Base-by-base conservation (phyloP, 2,329 filamentous ascomycete genomes). In the Tolypocladium sp. region DNA sequence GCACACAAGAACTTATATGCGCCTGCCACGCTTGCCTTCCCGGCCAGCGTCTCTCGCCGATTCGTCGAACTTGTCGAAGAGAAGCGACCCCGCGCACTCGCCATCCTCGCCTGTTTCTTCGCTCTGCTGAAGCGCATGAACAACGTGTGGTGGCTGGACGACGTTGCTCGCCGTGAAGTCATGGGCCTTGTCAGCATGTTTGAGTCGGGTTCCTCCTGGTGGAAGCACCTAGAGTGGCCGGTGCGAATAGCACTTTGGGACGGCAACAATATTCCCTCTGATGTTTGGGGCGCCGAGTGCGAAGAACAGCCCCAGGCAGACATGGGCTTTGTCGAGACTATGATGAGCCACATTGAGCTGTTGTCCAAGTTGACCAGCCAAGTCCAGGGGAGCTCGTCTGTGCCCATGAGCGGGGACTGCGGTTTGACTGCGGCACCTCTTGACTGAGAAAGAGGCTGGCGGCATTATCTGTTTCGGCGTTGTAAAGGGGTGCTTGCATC, bases 91-190 rank as follows among this genome's bases (percentile, higher is more conserved):
- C 82, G 85, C 15, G 84, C 85, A 2, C 75, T 89, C 35, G 80
- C 82, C 38, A 84, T 88, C 41, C 77, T 88, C 1, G 85, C 85
- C 8, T 85, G 83, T 68, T 89, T 87, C 69, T 88, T 88, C 65
- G 85, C 84, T 35, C 73, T 88, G 42, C 75, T 89, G 54, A 86
- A 86, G 66, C 79, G 79, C 40, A 76, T 88, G 62, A 82, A 87
- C 61, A 71, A 77, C 20, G 75, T 85, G 20, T 91, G 88, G 88
- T 91, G 88, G 87, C 74, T 90, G 35, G 79, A 84, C 25, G 85
- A 87, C 44, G 86, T 88, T 66, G 82, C 86, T 9, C 79, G 81
- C 20, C 80, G 84, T 58, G 84, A 90, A 65, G 82, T 90, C 20
- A 81, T 84, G 67, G 85, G 86, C 25, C 78, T 89, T 30, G 78